Percentiles rank a stretch among this genome's conserved stretches.
These are phyloP conservation scores for Neurospora cerealis DNA, from an alignment of 495 filamentous ascomycete species.

Conservation along the genomic window DNA sequence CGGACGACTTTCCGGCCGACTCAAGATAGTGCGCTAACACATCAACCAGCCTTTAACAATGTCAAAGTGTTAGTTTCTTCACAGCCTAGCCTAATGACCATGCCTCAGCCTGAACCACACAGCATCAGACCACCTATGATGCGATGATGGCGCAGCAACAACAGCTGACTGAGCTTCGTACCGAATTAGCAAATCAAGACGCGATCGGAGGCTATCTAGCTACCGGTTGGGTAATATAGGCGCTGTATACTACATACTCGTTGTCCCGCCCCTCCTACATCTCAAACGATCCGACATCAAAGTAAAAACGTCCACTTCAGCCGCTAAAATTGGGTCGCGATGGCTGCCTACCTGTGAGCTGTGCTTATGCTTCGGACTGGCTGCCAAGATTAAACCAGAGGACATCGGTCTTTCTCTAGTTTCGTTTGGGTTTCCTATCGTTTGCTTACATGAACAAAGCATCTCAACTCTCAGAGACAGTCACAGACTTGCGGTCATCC, in stretches of 20 bases:
- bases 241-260: background rate
- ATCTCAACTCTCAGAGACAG: background rate
- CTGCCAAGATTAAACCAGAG: background rate
- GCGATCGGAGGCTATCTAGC: background rate
- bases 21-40: background rate
- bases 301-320: background rate
- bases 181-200: background rate
- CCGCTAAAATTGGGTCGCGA: background rate
- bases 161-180: background rate
- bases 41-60: background rate
- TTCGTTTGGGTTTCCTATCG: background rate
- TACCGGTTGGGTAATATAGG: background rate
- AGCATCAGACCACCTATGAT: background rate
- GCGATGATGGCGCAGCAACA: background rate
- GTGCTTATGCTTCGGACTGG: background rate
- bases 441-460: background rate
- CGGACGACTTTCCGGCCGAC: background rate
- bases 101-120: background rate
- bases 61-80: background rate
- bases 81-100: background rate
- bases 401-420: background rate
- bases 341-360: background rate
- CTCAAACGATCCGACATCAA: background rate
- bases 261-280: background rate
- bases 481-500: background rate